Evolutionary conservation across 1,139 yeast species (phyloP).

Genomic region (Tardiomyces digboiensis): DNA sequence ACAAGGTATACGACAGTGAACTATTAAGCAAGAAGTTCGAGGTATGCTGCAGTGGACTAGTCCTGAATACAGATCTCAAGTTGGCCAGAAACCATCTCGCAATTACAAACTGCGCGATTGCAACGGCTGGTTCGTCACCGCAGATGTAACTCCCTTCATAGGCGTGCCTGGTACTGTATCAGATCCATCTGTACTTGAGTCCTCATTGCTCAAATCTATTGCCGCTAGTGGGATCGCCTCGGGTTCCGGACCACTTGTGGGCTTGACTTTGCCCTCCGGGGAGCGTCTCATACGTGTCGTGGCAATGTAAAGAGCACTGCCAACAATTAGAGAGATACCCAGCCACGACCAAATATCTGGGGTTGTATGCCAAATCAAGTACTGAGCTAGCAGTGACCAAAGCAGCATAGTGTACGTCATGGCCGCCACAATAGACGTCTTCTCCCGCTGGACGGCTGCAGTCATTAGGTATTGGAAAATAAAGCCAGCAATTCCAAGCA

Average conservation of each 20-base stretch:
- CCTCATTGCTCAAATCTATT: too few species aligned
- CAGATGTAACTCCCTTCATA: too few species aligned
- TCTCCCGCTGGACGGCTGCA: constrained; percentile 75
- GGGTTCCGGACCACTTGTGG: not conserved
- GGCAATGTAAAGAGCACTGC: constrained; percentile 55
- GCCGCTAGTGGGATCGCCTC: too few species aligned
- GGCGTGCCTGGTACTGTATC: too few species aligned
- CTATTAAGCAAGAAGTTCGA: too few species aligned
- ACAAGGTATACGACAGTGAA: too few species aligned
- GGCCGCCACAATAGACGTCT: constrained; percentile 68
- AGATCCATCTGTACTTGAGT: too few species aligned
- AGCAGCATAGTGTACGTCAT: constrained; percentile 69
- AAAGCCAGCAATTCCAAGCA: constrained; percentile 72
- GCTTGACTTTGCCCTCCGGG: not conserved
- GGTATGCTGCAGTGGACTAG: too few species aligned
- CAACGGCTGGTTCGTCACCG: too few species aligned
- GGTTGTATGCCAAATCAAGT: constrained; percentile 57
- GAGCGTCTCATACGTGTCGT: not conserved
- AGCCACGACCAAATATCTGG: constrained; percentile 61
- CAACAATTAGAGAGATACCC: constrained; percentile 61
- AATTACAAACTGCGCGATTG: too few species aligned
- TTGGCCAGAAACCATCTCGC: too few species aligned
- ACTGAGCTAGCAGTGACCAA: constrained; percentile 75
- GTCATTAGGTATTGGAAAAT: constrained; percentile 72
- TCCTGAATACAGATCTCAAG: too few species aligned